These are phyloP conservation scores for Pythium monospermum DNA, from an alignment of 352 stramenopile genomes.

Conservation along the genomic window DNA sequence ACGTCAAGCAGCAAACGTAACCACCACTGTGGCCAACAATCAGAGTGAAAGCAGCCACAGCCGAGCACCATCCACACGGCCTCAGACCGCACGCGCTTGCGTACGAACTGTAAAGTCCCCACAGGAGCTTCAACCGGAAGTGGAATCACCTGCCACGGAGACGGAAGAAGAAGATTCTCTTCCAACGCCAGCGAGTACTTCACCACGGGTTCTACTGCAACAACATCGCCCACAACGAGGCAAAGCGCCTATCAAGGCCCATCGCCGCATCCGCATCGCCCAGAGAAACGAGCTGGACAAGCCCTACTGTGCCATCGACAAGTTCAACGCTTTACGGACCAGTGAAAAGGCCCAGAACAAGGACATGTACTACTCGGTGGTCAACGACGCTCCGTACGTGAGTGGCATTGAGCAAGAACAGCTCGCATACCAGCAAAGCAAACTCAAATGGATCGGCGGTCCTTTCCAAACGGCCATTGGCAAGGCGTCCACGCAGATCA, in stretches of 20 bases:
- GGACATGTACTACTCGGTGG: constrained; percentile 63
- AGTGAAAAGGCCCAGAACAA: constrained; percentile 23
- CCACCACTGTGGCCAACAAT: no score
- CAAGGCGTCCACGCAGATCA: constrained; percentile 52
- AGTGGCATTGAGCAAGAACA: constrained; percentile 43
- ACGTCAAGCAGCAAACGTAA: no score
- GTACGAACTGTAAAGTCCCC: no score
- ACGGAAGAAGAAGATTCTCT: no score
- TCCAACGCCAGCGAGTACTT: no score
- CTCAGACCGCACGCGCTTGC: no score
- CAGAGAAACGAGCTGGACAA: constrained; percentile 63
- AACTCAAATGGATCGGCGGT: constrained; percentile 66
- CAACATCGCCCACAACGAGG: no score
- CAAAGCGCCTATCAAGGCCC: constrained; percentile 8
- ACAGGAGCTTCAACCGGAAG: no score
- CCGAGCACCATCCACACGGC: no score
- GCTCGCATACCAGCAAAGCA: constrained; percentile 50
- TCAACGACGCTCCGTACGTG: constrained; percentile 75
- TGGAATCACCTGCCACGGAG: no score
- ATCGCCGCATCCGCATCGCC: constrained; percentile 41
- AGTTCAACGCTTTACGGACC: constrained; percentile 47
- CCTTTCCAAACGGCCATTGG: constrained; percentile 62
- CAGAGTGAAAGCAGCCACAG: no score
- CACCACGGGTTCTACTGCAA: no score
- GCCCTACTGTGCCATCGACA: constrained; percentile 61